These are phyloP conservation scores for Pythium diclinum DNA, from an alignment of 352 stramenopile genomes.

Conservation along the genomic window DNA sequence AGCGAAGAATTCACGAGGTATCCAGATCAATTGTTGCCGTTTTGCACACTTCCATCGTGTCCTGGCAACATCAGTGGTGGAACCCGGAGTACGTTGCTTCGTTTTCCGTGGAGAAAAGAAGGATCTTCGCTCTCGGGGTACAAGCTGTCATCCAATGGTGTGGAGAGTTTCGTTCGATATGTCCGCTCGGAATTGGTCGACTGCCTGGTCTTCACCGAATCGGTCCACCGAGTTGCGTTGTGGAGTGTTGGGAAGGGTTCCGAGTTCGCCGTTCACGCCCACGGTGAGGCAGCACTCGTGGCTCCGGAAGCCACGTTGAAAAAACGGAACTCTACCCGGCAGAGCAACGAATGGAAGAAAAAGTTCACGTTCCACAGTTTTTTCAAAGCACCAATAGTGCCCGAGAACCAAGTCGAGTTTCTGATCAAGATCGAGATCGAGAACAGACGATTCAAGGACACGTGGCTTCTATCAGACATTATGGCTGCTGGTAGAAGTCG, in stretches of 20 bases:
- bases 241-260: constrained; percentile 70
- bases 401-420: constrained; percentile 69
- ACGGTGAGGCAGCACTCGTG: constrained; percentile 47
- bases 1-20: constrained; percentile 63
- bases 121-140: constrained; percentile 42
- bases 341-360: constrained; percentile 73
- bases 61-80: constrained; percentile 49
- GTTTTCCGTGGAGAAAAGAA: constrained; percentile 62
- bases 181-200: constrained; percentile 51
- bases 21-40: constrained; percentile 70
- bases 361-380: constrained; percentile 77
- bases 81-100: constrained; percentile 58
- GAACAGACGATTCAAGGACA: constrained; percentile 46
- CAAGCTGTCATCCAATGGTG: constrained; percentile 28
- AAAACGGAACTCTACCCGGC: constrained; percentile 40
- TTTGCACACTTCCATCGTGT: constrained; percentile 60
- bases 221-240: constrained; percentile 50
- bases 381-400: constrained; percentile 58
- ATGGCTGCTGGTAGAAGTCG: constrained; percentile 60
- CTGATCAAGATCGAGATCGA: constrained; percentile 58
- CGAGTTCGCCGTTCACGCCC: constrained; percentile 53
- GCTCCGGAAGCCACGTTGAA: constrained; percentile 39
- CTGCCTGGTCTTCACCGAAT: constrained; percentile 67
- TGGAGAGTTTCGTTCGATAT: constrained; percentile 34
- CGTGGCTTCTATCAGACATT: constrained; percentile 69